These are phyloP conservation scores for Stephania japonica DNA, from an alignment of 164 flowering plant genomes.

Conservation along the genomic window DNA sequence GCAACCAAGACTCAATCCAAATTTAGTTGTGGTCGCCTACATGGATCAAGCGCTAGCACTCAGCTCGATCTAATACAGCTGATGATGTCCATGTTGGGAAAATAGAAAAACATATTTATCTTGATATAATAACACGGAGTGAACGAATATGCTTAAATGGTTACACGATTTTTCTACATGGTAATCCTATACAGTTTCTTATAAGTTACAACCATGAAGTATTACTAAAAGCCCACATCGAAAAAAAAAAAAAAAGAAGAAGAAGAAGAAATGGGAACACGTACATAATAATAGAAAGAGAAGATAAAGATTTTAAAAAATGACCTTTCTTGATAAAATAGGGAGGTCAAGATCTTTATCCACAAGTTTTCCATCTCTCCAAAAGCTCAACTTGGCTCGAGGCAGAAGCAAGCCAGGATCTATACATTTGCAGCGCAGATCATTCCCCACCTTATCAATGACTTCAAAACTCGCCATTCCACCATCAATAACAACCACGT, in stretches of 20 bases:
- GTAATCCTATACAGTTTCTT: not conserved
- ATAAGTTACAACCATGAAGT: not conserved
- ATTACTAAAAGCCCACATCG: not conserved
- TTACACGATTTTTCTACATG: not conserved
- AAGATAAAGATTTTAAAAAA: not conserved
- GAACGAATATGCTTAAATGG: not conserved
- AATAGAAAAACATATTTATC: not conserved
- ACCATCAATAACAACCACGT: conserved; percentile 83
- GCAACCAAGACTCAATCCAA: not conserved
- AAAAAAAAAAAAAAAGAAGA: not conserved
- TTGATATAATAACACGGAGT: not conserved
- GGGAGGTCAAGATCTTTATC: conserved; percentile 48
- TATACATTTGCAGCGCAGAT: conserved; percentile 64
- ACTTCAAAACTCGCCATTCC: conserved; percentile 92
- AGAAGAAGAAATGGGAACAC: not conserved
- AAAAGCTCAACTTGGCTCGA: conserved; percentile 82
- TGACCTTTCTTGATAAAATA: conserved; percentile 65
- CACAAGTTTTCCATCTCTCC: conserved; percentile 80
- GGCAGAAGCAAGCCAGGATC: conserved; percentile 82
- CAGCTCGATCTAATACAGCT: too few species aligned
- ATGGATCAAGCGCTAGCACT: too few species aligned
- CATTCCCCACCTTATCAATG: conserved; percentile 66
- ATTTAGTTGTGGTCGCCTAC: not conserved
- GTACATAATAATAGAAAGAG: not conserved
- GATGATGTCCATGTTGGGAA: not conserved